Percentiles rank a stretch among this genome's conserved stretches.
Conservation (phyloP, 1,284 basidiomycete genomes). For the Leccinum cinnamomeum region DNA sequence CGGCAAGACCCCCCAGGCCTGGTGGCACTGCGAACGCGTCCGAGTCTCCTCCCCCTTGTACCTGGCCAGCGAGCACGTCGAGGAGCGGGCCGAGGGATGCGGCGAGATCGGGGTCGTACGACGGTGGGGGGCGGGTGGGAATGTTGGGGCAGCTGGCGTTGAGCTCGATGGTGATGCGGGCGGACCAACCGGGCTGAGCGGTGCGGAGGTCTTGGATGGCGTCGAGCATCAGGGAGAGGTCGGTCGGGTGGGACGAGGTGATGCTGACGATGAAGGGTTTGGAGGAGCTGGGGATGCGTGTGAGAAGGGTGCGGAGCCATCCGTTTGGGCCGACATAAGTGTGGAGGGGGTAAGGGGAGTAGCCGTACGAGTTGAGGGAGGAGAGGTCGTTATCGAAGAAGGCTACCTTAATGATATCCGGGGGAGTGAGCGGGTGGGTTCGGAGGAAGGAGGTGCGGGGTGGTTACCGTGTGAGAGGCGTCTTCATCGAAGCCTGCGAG, state of each 20-base stretch:
- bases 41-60: slow-evolving; percentile 7
- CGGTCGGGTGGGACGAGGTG: slow-evolving; percentile 53
- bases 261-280: slow-evolving; percentile 81
- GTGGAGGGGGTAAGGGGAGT: slow-evolving; percentile 69
- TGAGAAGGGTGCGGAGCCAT: slow-evolving; percentile 59
- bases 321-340: slow-evolving; percentile 48
- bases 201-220: slow-evolving; percentile 58
- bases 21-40: slow-evolving; percentile 57
- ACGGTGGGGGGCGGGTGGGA: slow-evolving; percentile 51
- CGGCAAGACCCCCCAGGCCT: slow-evolving; percentile 68
- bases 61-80: slow-evolving; percentile 37
- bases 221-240: slow-evolving; percentile 55
- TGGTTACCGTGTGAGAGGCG: slow-evolving; percentile 51
- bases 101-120: too few relatives aligned
- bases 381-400: slow-evolving; percentile 50
- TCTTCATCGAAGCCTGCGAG: slow-evolving; percentile 66
- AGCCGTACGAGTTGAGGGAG: slow-evolving; percentile 78
- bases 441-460: slow-evolving; percentile 15
- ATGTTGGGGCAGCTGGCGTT: slow-evolving; percentile 85
- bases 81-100: too few relatives aligned
- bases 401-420: slow-evolving; percentile 46
- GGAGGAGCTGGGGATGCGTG: slow-evolving; percentile 23
- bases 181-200: slow-evolving; percentile 29
- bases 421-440: slow-evolving; percentile 5
- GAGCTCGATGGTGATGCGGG: slow-evolving; percentile 66